Evolutionary conservation across 2,329 filamentous ascomycete species (phyloP).

Genomic region (Colletotrichum noveboracense): DNA sequence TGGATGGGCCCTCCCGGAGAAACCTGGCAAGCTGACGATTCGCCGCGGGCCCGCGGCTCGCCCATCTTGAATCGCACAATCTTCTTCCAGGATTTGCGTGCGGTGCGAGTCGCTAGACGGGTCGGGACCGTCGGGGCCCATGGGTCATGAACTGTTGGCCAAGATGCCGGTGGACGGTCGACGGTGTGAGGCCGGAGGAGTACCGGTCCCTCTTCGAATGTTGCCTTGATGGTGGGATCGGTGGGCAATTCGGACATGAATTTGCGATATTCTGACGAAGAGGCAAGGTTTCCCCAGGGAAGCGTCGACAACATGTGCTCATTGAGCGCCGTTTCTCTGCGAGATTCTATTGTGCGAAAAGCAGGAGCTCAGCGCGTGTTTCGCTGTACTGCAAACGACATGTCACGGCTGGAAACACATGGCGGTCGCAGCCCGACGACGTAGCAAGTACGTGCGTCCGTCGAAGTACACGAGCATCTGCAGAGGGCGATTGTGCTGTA

Average conservation of each 20-base stretch:
- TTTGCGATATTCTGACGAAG: background rate
- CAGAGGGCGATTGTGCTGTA: background rate
- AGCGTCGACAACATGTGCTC: background rate
- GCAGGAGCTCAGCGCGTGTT: background rate
- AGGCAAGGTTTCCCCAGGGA: background rate
- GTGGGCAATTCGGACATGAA: background rate
- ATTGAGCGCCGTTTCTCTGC: background rate
- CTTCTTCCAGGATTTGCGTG: slow-evolving; percentile 2
- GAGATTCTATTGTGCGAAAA: background rate
- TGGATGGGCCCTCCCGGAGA: background rate
- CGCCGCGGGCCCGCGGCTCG: slow-evolving; percentile 5
- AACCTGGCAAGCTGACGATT: slow-evolving; percentile 2
- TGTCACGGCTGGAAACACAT: background rate
- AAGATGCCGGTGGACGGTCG: background rate
- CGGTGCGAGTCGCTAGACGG: background rate
- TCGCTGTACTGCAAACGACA: background rate
- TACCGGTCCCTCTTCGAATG: background rate
- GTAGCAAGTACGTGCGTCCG: background rate
- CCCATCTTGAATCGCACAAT: slow-evolving; percentile 4
- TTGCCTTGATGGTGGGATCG: background rate
- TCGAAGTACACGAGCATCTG: background rate
- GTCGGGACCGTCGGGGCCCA: background rate
- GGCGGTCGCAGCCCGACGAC: slow-evolving; percentile 13
- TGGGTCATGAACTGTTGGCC: background rate
- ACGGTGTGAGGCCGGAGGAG: background rate